Base-by-base conservation (phyloP, 1,139 yeast species). In the Taphrina populina region DNA sequence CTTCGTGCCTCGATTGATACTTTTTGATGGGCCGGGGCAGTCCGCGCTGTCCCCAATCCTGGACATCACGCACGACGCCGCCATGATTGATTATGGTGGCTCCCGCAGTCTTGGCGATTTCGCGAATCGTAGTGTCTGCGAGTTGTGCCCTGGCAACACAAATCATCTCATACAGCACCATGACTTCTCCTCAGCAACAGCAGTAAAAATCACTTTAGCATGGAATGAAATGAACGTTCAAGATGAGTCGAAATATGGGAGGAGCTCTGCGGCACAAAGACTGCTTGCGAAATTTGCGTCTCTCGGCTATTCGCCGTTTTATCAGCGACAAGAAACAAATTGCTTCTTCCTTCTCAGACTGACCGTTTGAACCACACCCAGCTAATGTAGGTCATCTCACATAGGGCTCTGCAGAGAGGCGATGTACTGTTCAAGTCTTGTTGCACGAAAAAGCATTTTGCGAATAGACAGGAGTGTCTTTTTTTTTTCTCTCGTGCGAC, bases 51-150 rank as follows among this genome's bases (percentile, higher is more conserved):
- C 56, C 56, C 49, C 49, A 41, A 43, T 52, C 45, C 23, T 36
- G 43, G 27, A 52, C 26, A 19, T 36, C 33, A n/a, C 56, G 49
- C 11, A 52, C 49, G 8, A 52, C 56, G 21, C 56, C 56, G 20
- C 56, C 56, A 29, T 52, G 33, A 8, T 52, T 41, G 27, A 52
- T 36, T 17, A 52, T 36, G 6, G 46, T 41, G 23, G 56, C 39
- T 21, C 56, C 56, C n/a, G 56, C 56, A 2, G 56, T 52, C 33
- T 43, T 41, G 20, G 49, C 49, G 10, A 52, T 40, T 19, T 52
- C 56, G 17, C 56, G 40, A n/a, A 52, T 21, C 8, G 56, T 52
- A 5, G 54, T 39, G n/a, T 37, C 46, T 4, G 54, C 39, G 20
- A 49, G 26, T n/a, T 40, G 20, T 23, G 39, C 35, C 23, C 54